Evolutionary conservation across 2,329 filamentous ascomycete genomes (phyloP).

Genomic region (Meredithiella fracta): DNA sequence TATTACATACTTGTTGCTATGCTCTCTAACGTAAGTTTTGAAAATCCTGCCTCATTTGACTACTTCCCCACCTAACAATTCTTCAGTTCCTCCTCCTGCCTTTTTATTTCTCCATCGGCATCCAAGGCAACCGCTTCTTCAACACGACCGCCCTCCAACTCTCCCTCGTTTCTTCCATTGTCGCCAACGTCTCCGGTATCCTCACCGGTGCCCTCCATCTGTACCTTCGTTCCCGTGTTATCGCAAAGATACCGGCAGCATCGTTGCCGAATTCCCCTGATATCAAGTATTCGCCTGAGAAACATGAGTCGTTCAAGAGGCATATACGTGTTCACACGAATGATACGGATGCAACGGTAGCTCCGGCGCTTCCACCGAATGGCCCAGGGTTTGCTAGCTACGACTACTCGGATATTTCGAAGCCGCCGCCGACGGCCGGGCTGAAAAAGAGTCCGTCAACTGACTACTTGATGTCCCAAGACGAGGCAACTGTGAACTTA

Average conservation of each 20-base stretch:
- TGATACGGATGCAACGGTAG: not conserved
- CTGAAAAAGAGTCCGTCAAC: not conserved
- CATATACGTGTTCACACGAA: slow-evolving; percentile 9
- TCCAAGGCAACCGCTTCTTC: slow-evolving; percentile 23
- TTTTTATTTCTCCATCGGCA: slow-evolving; percentile 43
- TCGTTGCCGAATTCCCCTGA: not conserved
- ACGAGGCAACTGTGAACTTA: not conserved
- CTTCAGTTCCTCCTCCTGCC: slow-evolving; percentile 41
- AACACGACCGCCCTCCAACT: slow-evolving; percentile 30
- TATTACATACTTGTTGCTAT: slow-evolving; percentile 46
- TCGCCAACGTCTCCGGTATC: slow-evolving; percentile 48
- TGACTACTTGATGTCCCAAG: not conserved
- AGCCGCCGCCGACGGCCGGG: slow-evolving; percentile 9
- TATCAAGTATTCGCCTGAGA: slow-evolving; percentile 6
- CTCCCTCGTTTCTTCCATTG: slow-evolving; percentile 47
- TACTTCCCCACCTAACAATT: not conserved
- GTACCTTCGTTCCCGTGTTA: slow-evolving; percentile 47
- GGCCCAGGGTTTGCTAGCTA: not conserved
- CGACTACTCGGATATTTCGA: slow-evolving; percentile 4
- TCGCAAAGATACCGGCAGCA: slow-evolving; percentile 20
- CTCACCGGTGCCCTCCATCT: slow-evolving; percentile 49
- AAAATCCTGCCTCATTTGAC: not conserved
- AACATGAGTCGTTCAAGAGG: slow-evolving; percentile 9
- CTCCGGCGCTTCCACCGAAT: not conserved
- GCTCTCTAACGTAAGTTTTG: slow-evolving; percentile 36